Evolutionary conservation across 768 basidiomycete genomes (phyloP), one percentile per base, ranked within the genome.

Genomic region (Rickenella mellea): DNA sequence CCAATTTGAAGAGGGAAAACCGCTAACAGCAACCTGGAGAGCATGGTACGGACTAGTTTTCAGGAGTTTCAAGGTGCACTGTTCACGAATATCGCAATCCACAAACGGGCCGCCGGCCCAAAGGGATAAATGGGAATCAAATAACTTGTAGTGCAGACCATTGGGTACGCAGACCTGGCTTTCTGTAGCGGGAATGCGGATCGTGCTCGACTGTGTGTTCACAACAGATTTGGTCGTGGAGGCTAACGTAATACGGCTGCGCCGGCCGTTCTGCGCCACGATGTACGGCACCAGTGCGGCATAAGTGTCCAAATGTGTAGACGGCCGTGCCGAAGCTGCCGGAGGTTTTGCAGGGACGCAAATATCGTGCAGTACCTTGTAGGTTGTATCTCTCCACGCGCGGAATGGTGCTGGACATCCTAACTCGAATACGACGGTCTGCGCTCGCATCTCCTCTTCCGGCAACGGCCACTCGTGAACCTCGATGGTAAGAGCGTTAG

Each of bases 391-490:
- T 39, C 74, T 62, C 73, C 73, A 75, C 41, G 65, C 55, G 5
- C 57, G 50, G 47, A 73, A 69, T 8, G 55, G 44, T 3, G 29
- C 27, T 7, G 73, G 73, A 39, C 61, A 61, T 8, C 48, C 43
- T 2, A 72, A 44, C 44, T 74, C 70, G 39, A 74, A 75, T 1
- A 73, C 51, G 11, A 63, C 56, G 0, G 49, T 49, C 39, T 63
- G 52, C 0, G 59, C 58, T 6, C 42, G 22, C 4, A 51, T 9
- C 5, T 14, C 17, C 9, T 48, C 32, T 1, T 39, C 25, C 0
- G 73, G 70, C 28, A 75, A 48, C 0, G 73, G 74, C 71, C 70
- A 71, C 40, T 75, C 74, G 27, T 69, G 57, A 5, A 67, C 48
- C 1, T 20, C 0, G 17, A 74, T 71, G 0, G 4, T 3, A 51